These are phyloP conservation scores for Blastobotrys ciferrii DNA, from an alignment of 1,139 yeast species.

Conservation along the genomic window DNA sequence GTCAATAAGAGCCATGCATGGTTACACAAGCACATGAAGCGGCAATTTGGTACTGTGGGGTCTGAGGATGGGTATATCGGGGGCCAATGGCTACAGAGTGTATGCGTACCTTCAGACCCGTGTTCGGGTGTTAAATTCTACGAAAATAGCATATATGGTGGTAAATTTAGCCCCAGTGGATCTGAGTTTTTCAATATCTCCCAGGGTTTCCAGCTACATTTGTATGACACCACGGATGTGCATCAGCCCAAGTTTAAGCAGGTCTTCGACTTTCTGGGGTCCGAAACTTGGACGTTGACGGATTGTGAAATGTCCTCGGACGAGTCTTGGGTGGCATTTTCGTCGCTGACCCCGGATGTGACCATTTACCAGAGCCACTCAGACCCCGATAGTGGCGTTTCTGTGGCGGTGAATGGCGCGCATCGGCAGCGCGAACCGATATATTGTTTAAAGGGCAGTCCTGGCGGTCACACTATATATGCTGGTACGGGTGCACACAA, in stretches of 20 bases:
- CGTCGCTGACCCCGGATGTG: slow-evolving; percentile 26
- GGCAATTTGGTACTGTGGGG: background rate
- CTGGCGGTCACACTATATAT: background rate
- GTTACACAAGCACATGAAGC: background rate
- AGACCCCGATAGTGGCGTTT: slow-evolving; percentile 17
- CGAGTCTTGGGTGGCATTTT: slow-evolving; percentile 26
- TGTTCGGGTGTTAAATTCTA: slow-evolving; percentile 21
- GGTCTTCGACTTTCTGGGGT: slow-evolving; percentile 16
- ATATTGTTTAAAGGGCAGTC: slow-evolving; percentile 9
- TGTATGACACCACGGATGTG: slow-evolving; percentile 28
- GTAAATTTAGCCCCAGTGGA: slow-evolving; percentile 34
- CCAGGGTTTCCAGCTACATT: slow-evolving; percentile 30
- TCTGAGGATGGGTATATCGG: background rate
- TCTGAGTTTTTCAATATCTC: slow-evolving; percentile 29
- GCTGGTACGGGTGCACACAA: slow-evolving; percentile 10
- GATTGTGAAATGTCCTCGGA: slow-evolving; percentile 32
- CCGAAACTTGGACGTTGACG: slow-evolving; percentile 34
- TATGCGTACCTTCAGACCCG: slow-evolving; percentile 21
- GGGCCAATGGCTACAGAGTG: slow-evolving; percentile 6
- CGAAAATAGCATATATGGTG: slow-evolving; percentile 31
- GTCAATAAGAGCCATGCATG: background rate
- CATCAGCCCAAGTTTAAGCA: slow-evolving; percentile 24
- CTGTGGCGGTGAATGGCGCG: slow-evolving; percentile 7
- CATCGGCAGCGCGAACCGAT: slow-evolving; percentile 10
- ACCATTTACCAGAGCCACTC: slow-evolving; percentile 17